These are phyloP conservation scores for Pharus latifolius DNA, from an alignment of 176 grass and related monocot genomes.

Conservation along the genomic window DNA sequence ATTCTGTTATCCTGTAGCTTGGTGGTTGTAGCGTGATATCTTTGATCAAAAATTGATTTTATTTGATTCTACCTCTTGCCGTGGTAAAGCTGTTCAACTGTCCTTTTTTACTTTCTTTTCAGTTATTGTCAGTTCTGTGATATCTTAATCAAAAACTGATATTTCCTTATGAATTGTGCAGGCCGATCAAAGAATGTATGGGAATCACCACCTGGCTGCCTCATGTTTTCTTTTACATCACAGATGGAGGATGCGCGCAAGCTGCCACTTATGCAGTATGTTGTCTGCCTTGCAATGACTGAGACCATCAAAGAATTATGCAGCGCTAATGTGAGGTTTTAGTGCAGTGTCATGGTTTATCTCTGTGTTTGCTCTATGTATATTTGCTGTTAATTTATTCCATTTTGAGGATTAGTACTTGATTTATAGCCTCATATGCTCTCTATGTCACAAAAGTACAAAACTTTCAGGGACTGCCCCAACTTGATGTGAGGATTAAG, in stretches of 20 bases:
- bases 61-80: not conserved
- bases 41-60: not conserved
- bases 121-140: not conserved
- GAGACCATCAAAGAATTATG: constrained; percentile 76
- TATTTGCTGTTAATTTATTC: not conserved
- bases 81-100: no score
- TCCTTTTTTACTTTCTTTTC: not conserved
- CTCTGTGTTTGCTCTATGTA: not conserved
- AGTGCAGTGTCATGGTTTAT: not conserved
- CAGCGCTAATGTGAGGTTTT: constrained; percentile 37
- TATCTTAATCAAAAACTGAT: not conserved
- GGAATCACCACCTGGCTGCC: constrained; percentile 85
- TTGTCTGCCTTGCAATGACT: constrained; percentile 72
- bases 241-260: constrained; percentile 70
- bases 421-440: not conserved
- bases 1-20: not conserved
- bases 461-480: constrained; percentile 56
- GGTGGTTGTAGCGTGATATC: not conserved
- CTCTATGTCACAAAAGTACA: constrained; percentile 9
- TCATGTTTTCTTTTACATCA: constrained; percentile 91
- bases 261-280: constrained; percentile 86
- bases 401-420: not conserved
- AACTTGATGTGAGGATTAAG: constrained; percentile 85
- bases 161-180: not conserved
- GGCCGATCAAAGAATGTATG: constrained; percentile 76